These are phyloP conservation scores for Scorias spongiosa DNA, from an alignment of 2,329 filamentous ascomycete genomes.

Conservation along the genomic window DNA sequence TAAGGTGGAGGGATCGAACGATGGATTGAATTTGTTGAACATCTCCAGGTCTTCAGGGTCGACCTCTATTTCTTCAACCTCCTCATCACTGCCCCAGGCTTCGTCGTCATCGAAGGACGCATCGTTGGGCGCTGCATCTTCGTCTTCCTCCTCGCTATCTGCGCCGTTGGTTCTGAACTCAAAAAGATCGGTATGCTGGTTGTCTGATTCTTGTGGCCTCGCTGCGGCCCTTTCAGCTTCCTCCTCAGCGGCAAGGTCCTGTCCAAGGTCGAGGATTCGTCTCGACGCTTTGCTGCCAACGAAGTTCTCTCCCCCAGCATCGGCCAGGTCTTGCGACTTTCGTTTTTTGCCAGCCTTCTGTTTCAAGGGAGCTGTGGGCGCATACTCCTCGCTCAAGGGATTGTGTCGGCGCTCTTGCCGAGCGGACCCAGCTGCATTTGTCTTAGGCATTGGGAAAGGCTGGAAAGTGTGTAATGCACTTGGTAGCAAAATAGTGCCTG, in stretches of 20 bases:
- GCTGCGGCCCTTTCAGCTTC: constrained; percentile 34
- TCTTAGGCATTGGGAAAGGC: constrained; percentile 57
- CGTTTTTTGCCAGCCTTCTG: constrained; percentile 49
- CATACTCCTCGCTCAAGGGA: constrained; percentile 80
- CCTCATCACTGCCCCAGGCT: constrained; percentile 60
- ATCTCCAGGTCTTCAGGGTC: constrained; percentile 78
- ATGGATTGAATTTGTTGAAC: constrained; percentile 78
- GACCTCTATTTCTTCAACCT: constrained; percentile 53
- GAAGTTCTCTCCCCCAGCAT: constrained; percentile 48
- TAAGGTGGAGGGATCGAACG: constrained; percentile 54
- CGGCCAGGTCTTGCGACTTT: constrained; percentile 41
- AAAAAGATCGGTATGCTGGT: constrained; percentile 60
- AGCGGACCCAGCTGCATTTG: constrained; percentile 36
- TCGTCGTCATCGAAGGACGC: constrained; percentile 37
- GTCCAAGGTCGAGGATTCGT: constrained; percentile 78
- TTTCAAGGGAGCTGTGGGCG: constrained; percentile 54
- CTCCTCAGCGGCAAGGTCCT: constrained; percentile 76
- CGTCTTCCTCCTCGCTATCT: constrained; percentile 20
- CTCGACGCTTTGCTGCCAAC: constrained; percentile 78
- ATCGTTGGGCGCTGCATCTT: constrained; percentile 40
- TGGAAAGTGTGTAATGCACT: not conserved
- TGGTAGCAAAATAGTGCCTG: not conserved
- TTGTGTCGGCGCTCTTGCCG: constrained; percentile 62
- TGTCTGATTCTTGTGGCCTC: constrained; percentile 21
- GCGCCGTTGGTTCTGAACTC: constrained; percentile 52